These are phyloP conservation scores for Sechiopsis laciniata DNA, from an alignment of 306 rosid genomes.

Conservation along the genomic window DNA sequence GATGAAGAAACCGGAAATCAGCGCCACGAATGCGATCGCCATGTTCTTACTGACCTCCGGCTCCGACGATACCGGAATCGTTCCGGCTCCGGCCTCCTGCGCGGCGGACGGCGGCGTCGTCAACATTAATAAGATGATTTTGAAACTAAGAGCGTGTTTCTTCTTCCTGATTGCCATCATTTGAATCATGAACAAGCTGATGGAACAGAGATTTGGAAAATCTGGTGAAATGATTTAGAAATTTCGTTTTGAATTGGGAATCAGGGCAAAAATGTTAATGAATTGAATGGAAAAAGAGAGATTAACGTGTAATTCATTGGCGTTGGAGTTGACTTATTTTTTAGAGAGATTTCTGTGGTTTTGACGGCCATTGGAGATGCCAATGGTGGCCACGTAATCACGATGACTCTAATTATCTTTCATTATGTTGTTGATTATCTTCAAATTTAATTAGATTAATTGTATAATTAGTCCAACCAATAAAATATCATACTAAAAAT, in stretches of 20 bases:
- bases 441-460: not conserved
- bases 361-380: not conserved
- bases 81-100: conserved; percentile 19
- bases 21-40: conserved; percentile 47
- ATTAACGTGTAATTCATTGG: not conserved
- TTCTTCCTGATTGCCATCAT: not conserved
- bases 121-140: conserved; percentile 19
- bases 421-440: not conserved
- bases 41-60: conserved; percentile 42
- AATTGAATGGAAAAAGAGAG: no score
- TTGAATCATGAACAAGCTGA: not conserved
- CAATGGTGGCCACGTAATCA: conserved; percentile 2
- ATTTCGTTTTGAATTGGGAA: not conserved
- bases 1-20: conserved; percentile 48
- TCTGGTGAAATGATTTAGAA: not conserved
- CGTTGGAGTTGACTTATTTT: not conserved
- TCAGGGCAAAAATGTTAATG: no score
- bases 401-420: not conserved
- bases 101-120: conserved; percentile 28
- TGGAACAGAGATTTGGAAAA: not conserved
- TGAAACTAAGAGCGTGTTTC: not conserved
- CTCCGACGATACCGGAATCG: not conserved
- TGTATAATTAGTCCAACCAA: not conserved
- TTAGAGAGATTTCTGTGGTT: not conserved
- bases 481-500: not conserved